phyloP scores from a whole-genome alignment of 768 basidiomycete genomes.

The Leccinum subgranulosum region DNA sequence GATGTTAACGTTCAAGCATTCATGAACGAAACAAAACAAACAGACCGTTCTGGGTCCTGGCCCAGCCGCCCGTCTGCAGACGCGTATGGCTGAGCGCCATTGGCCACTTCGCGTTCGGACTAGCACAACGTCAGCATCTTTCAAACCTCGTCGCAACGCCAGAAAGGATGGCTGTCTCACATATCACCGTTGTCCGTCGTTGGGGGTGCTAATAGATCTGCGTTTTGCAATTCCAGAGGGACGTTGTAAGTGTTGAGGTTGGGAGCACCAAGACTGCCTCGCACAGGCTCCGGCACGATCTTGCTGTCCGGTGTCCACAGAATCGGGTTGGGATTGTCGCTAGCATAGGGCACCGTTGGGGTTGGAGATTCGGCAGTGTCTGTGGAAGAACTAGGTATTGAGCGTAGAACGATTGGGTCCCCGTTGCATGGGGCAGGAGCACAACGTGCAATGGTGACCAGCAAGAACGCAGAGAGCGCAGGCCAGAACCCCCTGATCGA shows the following conservation, averaged over 20 bases:
- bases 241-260: conserved; percentile 57
- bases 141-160: background rate
- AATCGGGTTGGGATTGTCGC: conserved; percentile 40
- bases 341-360: conserved; percentile 42
- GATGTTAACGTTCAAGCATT: background rate
- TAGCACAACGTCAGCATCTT: conserved; percentile 7
- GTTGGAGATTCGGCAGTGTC: conserved; percentile 28
- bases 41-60: conserved; percentile 53
- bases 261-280: conserved; percentile 40
- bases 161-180: conserved; percentile 19
- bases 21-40: background rate
- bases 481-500: conserved; percentile 6
- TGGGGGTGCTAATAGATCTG: conserved; percentile 56
- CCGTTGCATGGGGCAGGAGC: background rate
- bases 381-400: background rate
- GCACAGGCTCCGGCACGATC: conserved; percentile 37
- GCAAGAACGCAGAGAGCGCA: conserved; percentile 2
- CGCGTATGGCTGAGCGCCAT: conserved; percentile 56
- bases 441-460: conserved; percentile 1
- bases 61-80: conserved; percentile 57
- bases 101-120: conserved; percentile 55
- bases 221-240: conserved; percentile 51
- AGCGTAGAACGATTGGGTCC: background rate
- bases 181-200: conserved; percentile 56
- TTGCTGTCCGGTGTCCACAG: conserved; percentile 33